Evolutionary conservation across 768 basidiomycete species (phyloP).

Genomic region (Trametes punicea): DNA sequence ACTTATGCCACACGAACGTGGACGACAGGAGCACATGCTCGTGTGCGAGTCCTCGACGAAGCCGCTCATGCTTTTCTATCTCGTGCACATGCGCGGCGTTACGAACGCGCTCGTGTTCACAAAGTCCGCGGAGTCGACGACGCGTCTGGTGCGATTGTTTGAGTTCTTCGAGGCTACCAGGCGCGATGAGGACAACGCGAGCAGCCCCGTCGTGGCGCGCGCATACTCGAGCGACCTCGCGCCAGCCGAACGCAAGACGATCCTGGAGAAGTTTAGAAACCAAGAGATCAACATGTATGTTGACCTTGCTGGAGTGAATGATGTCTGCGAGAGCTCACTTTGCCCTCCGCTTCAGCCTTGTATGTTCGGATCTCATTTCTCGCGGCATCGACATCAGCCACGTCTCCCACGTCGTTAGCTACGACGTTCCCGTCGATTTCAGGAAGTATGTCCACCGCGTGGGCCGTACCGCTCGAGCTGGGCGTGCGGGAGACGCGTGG

Average conservation of each 20-base stretch:
- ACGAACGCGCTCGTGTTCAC: slow-evolving; percentile 87
- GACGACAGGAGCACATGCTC: slow-evolving; percentile 77
- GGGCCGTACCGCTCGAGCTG: slow-evolving; percentile 93
- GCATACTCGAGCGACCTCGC: slow-evolving; percentile 89
- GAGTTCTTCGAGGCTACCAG: slow-evolving; percentile 64
- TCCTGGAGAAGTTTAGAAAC: slow-evolving; percentile 78
- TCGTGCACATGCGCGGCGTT: slow-evolving; percentile 61
- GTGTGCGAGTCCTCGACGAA: slow-evolving; percentile 77
- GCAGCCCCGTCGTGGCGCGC: slow-evolving; percentile 41
- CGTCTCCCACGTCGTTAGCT: slow-evolving; percentile 90
- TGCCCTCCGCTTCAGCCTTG: slow-evolving; percentile 53
- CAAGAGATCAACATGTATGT: slow-evolving; percentile 82
- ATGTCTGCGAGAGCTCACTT: background rate
- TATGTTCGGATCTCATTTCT: slow-evolving; percentile 96
- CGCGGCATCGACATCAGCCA: slow-evolving; percentile 94
- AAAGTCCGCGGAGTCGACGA: slow-evolving; percentile 91
- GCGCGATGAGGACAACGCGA: slow-evolving; percentile 10
- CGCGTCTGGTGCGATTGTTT: slow-evolving; percentile 76
- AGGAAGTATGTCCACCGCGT: slow-evolving; percentile 98
- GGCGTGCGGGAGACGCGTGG: slow-evolving; percentile 87
- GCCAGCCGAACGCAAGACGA: slow-evolving; percentile 63
- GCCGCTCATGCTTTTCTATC: slow-evolving; percentile 85
- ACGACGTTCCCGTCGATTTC: slow-evolving; percentile 97
- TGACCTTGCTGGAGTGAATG: background rate
- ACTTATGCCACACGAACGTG: too few species aligned